Base-by-base conservation (phyloP, 768 basidiomycete species). In the Pleurotus djamor region DNA sequence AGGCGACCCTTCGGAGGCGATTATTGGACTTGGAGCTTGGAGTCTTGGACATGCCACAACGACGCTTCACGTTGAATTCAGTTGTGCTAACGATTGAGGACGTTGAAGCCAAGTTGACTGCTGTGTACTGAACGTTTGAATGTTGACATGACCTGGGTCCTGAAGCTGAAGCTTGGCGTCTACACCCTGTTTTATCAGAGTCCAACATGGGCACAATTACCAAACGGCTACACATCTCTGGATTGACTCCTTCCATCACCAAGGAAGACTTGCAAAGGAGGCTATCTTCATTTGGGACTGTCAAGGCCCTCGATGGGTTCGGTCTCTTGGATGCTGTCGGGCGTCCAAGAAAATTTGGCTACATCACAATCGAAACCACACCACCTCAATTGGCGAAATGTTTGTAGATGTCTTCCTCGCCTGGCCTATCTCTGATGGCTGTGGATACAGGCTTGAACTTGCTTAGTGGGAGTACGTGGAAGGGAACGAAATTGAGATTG, bases 391-490 rank as follows among this genome's bases (percentile, higher is more conserved):
- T 94, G 4, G 74, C 84, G 7, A 83, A 79, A 77, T 94, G 92
- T 92, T 64, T 59, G 84, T 72, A 33, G 14, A 6, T 8, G 21
- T 48, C 45, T 8, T 12, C 28, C 8, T 45, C 48, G 12, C 54
- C 56, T 32, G 41, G 14, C 60, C 48, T 50, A 58, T 17, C 49
- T 47, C 57, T 58, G 36, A 57, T 47, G 37, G 52, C 28, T 55
- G 54, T 3, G 21, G 16, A 51, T 34, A 5, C 47, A 92, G 91
- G 91, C 70, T 76, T 91, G 69, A 92, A 85, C 67, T 69, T 84
- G 2, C 79, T 94, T 32, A 92, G 88, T 61, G 92, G 93, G 36
- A 84, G 89, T 5, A 90, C 84, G 0, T 95, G 91, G 90, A 94
- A 92, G 73, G 93, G 93, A n/a, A 75, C 91, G 17, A 93, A 89